These are phyloP conservation scores for Phoma herbarum DNA, from an alignment of 2,329 filamentous ascomycete genomes.

Conservation along the genomic window DNA sequence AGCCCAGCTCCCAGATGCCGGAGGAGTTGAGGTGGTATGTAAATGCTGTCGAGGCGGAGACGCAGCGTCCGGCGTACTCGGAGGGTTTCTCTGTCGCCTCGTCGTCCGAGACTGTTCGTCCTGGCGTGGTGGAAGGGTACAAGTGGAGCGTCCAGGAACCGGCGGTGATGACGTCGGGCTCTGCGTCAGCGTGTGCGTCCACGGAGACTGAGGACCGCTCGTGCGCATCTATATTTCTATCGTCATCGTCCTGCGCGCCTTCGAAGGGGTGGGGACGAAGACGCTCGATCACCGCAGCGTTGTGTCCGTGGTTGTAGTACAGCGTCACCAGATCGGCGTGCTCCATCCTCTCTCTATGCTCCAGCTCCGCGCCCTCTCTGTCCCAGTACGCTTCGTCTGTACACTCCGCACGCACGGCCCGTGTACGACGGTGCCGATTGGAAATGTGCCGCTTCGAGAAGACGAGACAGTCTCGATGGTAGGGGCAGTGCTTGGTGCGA, in stretches of 20 bases:
- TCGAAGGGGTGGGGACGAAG: not conserved
- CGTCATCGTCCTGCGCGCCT: not conserved
- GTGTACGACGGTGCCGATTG: not conserved
- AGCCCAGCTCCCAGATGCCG: constrained; percentile 1
- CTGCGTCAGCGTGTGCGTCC: no score
- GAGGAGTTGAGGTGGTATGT: constrained; percentile 1
- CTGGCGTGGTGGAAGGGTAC: no score
- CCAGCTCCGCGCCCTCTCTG: not conserved
- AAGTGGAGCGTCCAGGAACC: not conserved
- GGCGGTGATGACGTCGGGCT: no score
- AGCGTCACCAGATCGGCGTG: not conserved
- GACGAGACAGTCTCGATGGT: not conserved
- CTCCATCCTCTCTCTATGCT: not conserved
- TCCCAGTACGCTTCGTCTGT: not conserved
- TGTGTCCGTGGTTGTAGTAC: constrained; percentile 1
- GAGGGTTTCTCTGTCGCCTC: no score
- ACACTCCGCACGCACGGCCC: not conserved
- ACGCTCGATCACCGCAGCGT: not conserved
- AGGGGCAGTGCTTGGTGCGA: not conserved
- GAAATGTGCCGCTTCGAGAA: not conserved
- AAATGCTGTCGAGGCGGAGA: not conserved
- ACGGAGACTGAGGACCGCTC: not conserved
- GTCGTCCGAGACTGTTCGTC: no score
- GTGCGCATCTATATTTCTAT: not conserved
- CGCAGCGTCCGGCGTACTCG: not conserved